Percentiles rank a stretch among this genome's conserved stretches.
These are phyloP conservation scores for Volvariella volvacea DNA, from an alignment of 1,284 basidiomycete species.

Conservation along the genomic window DNA sequence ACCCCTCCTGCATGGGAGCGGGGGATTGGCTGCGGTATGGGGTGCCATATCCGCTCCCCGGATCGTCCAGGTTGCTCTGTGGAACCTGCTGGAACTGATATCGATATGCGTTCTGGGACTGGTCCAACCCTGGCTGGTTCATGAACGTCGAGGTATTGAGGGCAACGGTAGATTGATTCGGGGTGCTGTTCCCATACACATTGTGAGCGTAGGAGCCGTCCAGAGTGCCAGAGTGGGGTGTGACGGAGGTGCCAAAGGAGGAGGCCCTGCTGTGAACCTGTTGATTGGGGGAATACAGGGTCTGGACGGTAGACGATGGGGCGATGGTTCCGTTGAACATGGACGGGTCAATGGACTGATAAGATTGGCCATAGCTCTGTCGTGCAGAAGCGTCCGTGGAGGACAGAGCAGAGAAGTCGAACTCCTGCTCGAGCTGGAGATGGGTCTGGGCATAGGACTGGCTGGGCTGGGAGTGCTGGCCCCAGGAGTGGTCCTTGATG, in stretches of 20 bases:
- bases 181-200: not conserved
- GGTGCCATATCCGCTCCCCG: not conserved
- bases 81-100: slow-evolving; percentile 4
- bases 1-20: not conserved
- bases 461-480: not conserved
- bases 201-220: not conserved
- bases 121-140: not conserved
- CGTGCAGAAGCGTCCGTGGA: not conserved
- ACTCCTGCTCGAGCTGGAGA: slow-evolving; percentile 34
- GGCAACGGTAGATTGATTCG: not conserved
- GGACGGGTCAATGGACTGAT: slow-evolving; percentile 16
- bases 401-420: slow-evolving; percentile 13
- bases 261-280: slow-evolving; percentile 13
- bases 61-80: slow-evolving; percentile 4
- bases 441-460: slow-evolving; percentile 17
- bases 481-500: slow-evolving; percentile 23
- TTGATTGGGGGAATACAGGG: slow-evolving; percentile 15
- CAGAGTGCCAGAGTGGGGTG: not conserved
- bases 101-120: no score
- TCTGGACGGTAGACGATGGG: slow-evolving; percentile 17
- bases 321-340: slow-evolving; percentile 5
- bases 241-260: slow-evolving; percentile 6
- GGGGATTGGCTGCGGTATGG: not conserved
- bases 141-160: not conserved
- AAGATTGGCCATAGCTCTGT: slow-evolving; percentile 7